A percentile compares a stretch with the other conserved stretches of the same genome.
Evolutionary conservation across 345 rosid species (phyloP).

Genomic region (Eucalyptus pauciflora): DNA sequence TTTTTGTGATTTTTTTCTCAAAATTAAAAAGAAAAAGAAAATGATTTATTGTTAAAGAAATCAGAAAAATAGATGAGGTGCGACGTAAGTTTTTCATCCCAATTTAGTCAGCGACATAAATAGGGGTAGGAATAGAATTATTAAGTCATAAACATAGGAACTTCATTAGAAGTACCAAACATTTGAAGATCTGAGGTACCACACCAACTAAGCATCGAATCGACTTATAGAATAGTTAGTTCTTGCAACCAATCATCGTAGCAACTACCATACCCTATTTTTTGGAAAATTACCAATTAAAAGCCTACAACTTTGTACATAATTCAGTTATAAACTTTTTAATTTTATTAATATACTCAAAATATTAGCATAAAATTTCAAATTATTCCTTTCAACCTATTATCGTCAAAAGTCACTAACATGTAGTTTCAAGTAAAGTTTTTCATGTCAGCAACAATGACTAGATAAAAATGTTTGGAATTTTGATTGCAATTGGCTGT

Average conservation of each 20-base stretch:
- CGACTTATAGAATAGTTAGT: neutral
- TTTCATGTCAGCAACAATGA: neutral
- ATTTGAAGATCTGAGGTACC: neutral
- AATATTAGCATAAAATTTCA: neutral
- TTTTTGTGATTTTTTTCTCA: too few relatives aligned
- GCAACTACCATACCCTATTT: neutral
- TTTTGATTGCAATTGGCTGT: fast-evolving
- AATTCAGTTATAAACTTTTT: neutral
- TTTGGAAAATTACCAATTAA: neutral
- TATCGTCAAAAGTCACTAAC: neutral
- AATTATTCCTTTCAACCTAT: neutral
- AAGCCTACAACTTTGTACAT: neutral
- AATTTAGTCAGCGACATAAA: neutral
- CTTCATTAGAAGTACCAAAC: neutral
- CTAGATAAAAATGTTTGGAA: neutral
- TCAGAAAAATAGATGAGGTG: neutral
- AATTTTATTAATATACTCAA: neutral
- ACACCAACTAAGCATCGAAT: neutral
- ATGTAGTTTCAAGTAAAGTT: neutral
- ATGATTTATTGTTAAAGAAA: neutral
- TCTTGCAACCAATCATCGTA: neutral
- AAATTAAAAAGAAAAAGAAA: neutral
- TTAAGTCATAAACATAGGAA: neutral
- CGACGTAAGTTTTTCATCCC: neutral
- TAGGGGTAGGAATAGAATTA: neutral